Percentiles rank a stretch among this genome's conserved stretches.
Conservation (phyloP, 768 basidiomycete species). For the Lepiota subincarnata region DNA sequence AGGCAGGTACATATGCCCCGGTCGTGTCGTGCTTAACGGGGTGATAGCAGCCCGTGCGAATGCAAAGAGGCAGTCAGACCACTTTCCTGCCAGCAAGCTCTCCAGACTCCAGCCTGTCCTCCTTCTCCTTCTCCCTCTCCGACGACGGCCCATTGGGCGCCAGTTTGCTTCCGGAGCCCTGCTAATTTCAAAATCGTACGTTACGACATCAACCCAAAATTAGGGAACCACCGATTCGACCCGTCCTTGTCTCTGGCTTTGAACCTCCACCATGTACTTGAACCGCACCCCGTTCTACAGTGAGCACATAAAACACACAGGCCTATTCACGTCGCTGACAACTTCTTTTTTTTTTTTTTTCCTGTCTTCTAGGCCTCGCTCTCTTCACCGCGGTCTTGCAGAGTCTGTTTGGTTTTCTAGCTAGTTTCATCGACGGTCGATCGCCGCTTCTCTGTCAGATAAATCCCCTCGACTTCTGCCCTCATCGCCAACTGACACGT, state of each 20-base stretch:
- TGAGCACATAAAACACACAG: conserved; percentile 12
- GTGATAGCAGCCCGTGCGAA: too few species aligned
- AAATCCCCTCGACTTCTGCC: conserved; percentile 4
- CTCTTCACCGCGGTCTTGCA: conserved; percentile 31
- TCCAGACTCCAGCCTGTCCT: too few species aligned
- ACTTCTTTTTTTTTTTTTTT: background rate
- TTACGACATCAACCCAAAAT: background rate
- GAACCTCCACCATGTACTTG: conserved; percentile 16
- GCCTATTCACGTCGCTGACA: background rate
- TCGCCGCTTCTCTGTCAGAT: conserved; percentile 26
- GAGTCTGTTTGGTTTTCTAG: conserved; percentile 28
- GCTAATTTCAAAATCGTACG: background rate
- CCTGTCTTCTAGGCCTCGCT: conserved; percentile 20
- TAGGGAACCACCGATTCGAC: background rate
- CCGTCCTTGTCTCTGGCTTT: conserved; percentile 9
- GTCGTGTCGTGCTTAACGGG: too few species aligned
- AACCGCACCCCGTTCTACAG: conserved; percentile 29
- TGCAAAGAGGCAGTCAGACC: too few species aligned
- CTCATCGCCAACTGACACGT: background rate
- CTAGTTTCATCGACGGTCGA: conserved; percentile 29
- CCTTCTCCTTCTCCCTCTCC: too few species aligned
- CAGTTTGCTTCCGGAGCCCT: background rate
- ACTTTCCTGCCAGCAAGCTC: too few species aligned
- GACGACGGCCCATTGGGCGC: background rate
- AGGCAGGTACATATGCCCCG: too few species aligned